These are phyloP conservation scores for Fusarium coicis DNA, from an alignment of 2,329 filamentous ascomycete genomes.

Conservation along the genomic window DNA sequence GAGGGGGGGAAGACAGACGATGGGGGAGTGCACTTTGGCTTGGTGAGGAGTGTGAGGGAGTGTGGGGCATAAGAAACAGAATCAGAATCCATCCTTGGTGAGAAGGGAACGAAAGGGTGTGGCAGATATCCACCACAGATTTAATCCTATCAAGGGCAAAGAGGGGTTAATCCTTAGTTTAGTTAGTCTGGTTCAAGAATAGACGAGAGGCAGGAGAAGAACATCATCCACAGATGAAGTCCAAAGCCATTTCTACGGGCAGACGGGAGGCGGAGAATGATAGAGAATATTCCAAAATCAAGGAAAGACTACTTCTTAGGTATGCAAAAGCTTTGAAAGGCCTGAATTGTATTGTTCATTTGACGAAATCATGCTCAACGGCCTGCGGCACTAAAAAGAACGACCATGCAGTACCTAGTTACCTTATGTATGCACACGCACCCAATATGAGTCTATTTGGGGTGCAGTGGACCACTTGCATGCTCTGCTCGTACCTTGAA, in stretches of 20 bases:
- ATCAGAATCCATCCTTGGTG: constrained; percentile 10
- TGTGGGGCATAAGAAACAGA: neutral
- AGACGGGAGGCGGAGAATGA: neutral
- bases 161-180: constrained; percentile 23
- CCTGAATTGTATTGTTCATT: neutral
- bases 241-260: neutral
- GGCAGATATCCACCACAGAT: constrained; percentile 18
- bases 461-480: constrained; percentile 7
- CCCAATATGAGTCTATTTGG: constrained; percentile 7
- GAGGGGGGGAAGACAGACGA: constrained; percentile 33
- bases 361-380: neutral
- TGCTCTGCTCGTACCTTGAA: neutral
- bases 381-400: constrained; percentile 1
- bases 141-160: constrained; percentile 17
- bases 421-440: constrained; percentile 5
- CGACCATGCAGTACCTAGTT: neutral
- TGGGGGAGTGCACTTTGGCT: constrained; percentile 23
- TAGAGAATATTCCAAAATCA: neutral
- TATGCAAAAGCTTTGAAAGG: neutral
- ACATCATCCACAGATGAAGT: neutral
- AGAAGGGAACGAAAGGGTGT: constrained; percentile 27
- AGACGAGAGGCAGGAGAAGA: constrained; percentile 16
- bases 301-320: neutral
- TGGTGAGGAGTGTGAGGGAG: constrained; percentile 1
- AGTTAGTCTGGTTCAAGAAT: constrained; percentile 1